Evolutionary conservation across 2,329 filamentous ascomycete species (phyloP).

Genomic region (Exophiala sp.): DNA sequence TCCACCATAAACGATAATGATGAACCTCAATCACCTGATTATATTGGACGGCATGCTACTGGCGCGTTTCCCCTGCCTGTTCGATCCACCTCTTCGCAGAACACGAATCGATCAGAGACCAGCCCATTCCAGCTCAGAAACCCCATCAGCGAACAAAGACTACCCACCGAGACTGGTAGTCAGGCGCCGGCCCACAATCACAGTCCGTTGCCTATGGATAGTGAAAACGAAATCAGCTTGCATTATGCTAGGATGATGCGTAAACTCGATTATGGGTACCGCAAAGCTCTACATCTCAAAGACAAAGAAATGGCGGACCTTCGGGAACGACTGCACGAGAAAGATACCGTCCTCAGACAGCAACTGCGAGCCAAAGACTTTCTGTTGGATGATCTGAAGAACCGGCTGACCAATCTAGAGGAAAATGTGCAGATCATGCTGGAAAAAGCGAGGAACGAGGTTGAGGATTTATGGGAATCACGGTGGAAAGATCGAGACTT

Average conservation of each 20-base stretch:
- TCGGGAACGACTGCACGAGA: conserved; percentile 31
- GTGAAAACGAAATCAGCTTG: conserved; percentile 31
- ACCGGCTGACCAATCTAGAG: conserved; percentile 26
- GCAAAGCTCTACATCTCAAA: conserved; percentile 30
- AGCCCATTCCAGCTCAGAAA: no score
- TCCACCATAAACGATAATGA: not conserved
- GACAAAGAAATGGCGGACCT: conserved; percentile 32
- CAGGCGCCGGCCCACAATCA: conserved; percentile 13
- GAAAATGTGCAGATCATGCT: conserved; percentile 27
- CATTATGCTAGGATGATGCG: conserved; percentile 33
- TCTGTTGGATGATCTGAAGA: conserved; percentile 30
- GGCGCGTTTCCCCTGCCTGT: conserved; percentile 11
- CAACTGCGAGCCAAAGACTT: conserved; percentile 32
- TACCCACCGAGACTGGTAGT: not conserved
- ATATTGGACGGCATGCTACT: conserved; percentile 18
- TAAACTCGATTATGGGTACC: conserved; percentile 32
- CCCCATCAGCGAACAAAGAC: not conserved
- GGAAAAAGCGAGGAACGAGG: conserved; percentile 33
- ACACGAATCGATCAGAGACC: not conserved
- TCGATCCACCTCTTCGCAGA: conserved; percentile 11
- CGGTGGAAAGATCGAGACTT: conserved; percentile 35
- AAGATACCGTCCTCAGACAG: conserved; percentile 33
- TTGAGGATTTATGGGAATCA: conserved; percentile 36
- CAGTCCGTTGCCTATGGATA: conserved; percentile 31
- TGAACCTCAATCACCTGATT: conserved; percentile 18